Conservation (phyloP, 805 yeast genomes). For the Ogataea allantospora region DNA sequence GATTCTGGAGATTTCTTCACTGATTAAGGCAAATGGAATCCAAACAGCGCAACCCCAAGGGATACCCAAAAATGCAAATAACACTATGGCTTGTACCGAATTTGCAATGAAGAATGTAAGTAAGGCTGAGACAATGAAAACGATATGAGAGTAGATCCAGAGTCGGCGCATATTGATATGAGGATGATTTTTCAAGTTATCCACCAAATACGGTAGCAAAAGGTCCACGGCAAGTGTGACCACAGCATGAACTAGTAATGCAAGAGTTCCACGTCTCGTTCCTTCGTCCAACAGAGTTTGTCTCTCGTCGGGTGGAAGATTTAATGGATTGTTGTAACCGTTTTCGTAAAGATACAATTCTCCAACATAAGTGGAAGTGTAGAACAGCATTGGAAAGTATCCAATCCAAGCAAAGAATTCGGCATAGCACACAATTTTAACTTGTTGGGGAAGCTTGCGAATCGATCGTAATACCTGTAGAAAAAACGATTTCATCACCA, state of each 20-base stretch:
- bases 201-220: constrained; percentile 43
- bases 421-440: constrained; percentile 49
- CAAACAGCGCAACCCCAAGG: constrained; percentile 67
- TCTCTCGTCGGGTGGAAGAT: constrained; percentile 39
- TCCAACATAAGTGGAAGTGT: constrained; percentile 65
- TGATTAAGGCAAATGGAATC: constrained; percentile 64
- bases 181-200: constrained; percentile 11
- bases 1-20: constrained; percentile 54
- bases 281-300: constrained; percentile 41
- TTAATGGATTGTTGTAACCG: constrained; percentile 38
- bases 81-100: constrained; percentile 42
- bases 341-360: constrained; percentile 48
- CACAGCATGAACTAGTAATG: constrained; percentile 48
- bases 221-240: constrained; percentile 45
- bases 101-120: constrained; percentile 44
- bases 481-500: constrained; percentile 27
- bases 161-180: constrained; percentile 34
- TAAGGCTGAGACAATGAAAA: constrained; percentile 48
- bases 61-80: constrained; percentile 54
- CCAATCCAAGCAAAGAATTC: constrained; percentile 70
- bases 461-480: constrained; percentile 38
- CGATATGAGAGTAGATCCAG: constrained; percentile 51
- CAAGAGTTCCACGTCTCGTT: constrained; percentile 51
- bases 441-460: constrained; percentile 46
- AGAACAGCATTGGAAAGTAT: constrained; percentile 63